Evolutionary conservation across 371 early-diverging fungal genomes (phyloP), one percentile per base, ranked within the genome.

Genomic region (Mucor racemosus): DNA sequence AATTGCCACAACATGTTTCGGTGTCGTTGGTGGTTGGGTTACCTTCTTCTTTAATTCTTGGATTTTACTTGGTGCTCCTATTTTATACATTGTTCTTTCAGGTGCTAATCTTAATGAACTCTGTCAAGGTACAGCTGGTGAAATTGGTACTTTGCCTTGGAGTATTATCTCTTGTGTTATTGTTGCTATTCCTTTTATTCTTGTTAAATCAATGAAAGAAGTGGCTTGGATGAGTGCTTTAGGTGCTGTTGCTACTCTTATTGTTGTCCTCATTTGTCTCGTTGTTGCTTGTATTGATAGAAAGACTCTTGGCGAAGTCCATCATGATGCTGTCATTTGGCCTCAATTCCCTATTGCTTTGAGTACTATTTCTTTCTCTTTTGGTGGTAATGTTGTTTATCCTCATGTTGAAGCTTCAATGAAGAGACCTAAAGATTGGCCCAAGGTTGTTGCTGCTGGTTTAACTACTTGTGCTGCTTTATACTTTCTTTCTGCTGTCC

Each of bases 321-420:
- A 67, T 2, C 86, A 86, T 65, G 74, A 81, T 50, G 8, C 66
- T 19, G 86, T 80, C 42, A 84, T 85, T 46, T 81, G 81, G 75
- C 59, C 74, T 39, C 77, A 86, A 39, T 78, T 90, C 50, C 88
- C 90, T 4, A 70, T 84, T 9, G 84, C 90, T 0, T 70, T 90
- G 4, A 81, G 84, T 36, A 88, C 90, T 0, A 90, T 93, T 35
- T 91, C 89, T 46, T 92, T 92, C 71, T 86, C 88, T 67, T 94
- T 90, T 65, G 92, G 94, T 60, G 94, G 93, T 59, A 94, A 92
- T 66, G 85, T 87, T 33, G 87, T 93, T 54, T 94, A 90, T 59
- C 92, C 94, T 26, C 91, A 93, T 69, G 89, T 95, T n/a, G 94
- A 94, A 71, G 86, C 87, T 21, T 90, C 92, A 9, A 94, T 97